phyloP scores from a whole-genome alignment of 331 rosid species.

The Arachis monticola region DNA sequence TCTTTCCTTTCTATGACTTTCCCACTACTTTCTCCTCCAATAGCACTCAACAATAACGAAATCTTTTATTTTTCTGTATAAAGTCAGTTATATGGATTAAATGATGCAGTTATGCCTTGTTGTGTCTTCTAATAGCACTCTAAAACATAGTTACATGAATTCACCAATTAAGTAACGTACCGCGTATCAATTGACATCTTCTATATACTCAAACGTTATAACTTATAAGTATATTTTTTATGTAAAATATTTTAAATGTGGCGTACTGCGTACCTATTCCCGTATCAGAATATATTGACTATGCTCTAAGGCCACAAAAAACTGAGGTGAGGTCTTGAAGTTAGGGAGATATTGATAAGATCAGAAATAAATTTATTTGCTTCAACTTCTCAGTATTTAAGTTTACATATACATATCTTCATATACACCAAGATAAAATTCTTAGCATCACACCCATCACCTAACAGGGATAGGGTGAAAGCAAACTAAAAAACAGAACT shows the following conservation, averaged over 20 bases:
- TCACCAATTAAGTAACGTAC: too few species aligned
- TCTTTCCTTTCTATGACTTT: conserved; percentile 31
- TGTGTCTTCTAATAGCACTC: too few species aligned
- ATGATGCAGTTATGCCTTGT: too few species aligned
- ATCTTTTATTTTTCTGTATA: too few species aligned
- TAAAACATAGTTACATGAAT: too few species aligned
- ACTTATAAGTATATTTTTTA: too few species aligned
- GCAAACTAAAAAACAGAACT: conserved; percentile 3
- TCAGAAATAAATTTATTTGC: conserved; percentile 21
- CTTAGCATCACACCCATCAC: conserved; percentile 33
- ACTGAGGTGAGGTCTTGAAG: conserved; percentile 5
- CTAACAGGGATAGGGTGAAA: conserved; percentile 19
- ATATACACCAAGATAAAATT: conserved; percentile 33
- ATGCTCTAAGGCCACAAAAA: neutral
- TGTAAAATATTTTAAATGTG: too few species aligned
- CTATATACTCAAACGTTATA: too few species aligned
- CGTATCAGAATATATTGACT: too few species aligned
- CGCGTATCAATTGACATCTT: too few species aligned
- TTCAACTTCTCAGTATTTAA: conserved; percentile 35
- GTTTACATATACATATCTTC: conserved; percentile 20
- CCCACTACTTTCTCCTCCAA: conserved; percentile 28
- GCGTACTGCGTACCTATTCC: too few species aligned
- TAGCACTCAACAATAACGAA: neutral
- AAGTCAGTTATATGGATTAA: neutral
- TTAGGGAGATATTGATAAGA: neutral